These are phyloP conservation scores for Kwoniella mangroviensis DNA, from an alignment of 768 basidiomycete genomes.

Conservation along the genomic window DNA sequence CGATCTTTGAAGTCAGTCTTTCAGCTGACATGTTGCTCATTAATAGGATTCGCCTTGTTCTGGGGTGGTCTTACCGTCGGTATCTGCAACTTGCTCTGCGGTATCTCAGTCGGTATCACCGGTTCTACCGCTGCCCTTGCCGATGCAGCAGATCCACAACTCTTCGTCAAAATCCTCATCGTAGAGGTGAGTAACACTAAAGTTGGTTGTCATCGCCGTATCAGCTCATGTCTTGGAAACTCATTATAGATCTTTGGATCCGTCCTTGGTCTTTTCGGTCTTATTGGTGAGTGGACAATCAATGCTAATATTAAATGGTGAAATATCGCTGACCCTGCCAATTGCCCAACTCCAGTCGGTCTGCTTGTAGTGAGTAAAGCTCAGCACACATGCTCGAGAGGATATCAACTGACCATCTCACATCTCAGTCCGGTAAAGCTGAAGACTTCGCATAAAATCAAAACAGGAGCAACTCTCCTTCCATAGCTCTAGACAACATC, in stretches of 20 bases:
- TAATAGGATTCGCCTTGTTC: constrained; percentile 83
- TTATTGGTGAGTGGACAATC: constrained; percentile 72
- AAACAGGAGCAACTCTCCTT: neutral
- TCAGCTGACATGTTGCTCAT: neutral
- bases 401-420: neutral
- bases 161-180: constrained; percentile 96
- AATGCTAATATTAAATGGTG: constrained; percentile 3
- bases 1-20: neutral
- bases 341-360: constrained; percentile 65
- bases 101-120: constrained; percentile 89
- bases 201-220: constrained; percentile 62
- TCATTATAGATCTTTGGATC: constrained; percentile 55
- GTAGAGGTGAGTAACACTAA: constrained; percentile 88
- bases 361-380: constrained; percentile 71
- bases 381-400: neutral
- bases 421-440: constrained; percentile 57
- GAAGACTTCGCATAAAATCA: constrained; percentile 55
- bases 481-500: constrained; percentile 11
- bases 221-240: neutral
- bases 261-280: constrained; percentile 87
- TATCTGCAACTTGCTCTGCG: constrained; percentile 90
- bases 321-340: constrained; percentile 8
- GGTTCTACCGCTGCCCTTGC: constrained; percentile 93
- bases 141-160: constrained; percentile 89
- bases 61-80: constrained; percentile 97